Percentiles rank a stretch among this genome's conserved stretches.
Conservation (phyloP, 768 basidiomycete species). For the Boletales sp. region DNA sequence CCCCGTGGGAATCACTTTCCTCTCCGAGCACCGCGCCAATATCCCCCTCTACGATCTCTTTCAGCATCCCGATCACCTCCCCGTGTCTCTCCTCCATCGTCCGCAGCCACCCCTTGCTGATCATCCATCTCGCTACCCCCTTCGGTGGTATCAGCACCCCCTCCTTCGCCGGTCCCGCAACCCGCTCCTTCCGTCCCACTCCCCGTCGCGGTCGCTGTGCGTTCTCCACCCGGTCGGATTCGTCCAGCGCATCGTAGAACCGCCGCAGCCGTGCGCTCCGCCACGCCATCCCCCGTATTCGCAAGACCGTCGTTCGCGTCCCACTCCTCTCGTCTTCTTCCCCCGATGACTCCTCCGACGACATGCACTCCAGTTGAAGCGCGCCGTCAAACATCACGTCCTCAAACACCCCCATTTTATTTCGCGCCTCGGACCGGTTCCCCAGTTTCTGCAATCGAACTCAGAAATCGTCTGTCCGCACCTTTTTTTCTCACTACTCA, state of each 20-base stretch:
- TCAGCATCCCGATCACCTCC: constrained; percentile 46
- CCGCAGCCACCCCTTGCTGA: constrained; percentile 63
- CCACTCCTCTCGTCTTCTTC: constrained; percentile 36
- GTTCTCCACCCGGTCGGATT: constrained; percentile 46
- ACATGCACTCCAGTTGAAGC: constrained; percentile 73
- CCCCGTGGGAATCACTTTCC: constrained; percentile 16
- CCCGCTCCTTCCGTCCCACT: constrained; percentile 51
- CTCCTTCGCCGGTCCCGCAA: constrained; percentile 53
- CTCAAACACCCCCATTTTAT: constrained; percentile 49
- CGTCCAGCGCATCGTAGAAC: constrained; percentile 61
- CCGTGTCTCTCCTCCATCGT: constrained; percentile 39
- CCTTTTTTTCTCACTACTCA: constrained; percentile 29
- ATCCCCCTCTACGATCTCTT: constrained; percentile 53
- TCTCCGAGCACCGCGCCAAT: too few species aligned
- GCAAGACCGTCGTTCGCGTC: constrained; percentile 37
- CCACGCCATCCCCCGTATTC: constrained; percentile 61
- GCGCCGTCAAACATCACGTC: constrained; percentile 69
- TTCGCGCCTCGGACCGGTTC: constrained; percentile 58
- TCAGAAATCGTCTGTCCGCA: too few species aligned
- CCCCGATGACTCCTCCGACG: constrained; percentile 70
- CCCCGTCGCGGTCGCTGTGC: constrained; percentile 53
- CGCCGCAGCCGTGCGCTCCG: constrained; percentile 60
- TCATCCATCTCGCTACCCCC: constrained; percentile 71
- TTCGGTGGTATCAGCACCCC: constrained; percentile 56
- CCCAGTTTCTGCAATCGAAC: constrained; percentile 48